Base-by-base conservation (phyloP, 441 rosid genomes). In the Croton laevigatus region DNA sequence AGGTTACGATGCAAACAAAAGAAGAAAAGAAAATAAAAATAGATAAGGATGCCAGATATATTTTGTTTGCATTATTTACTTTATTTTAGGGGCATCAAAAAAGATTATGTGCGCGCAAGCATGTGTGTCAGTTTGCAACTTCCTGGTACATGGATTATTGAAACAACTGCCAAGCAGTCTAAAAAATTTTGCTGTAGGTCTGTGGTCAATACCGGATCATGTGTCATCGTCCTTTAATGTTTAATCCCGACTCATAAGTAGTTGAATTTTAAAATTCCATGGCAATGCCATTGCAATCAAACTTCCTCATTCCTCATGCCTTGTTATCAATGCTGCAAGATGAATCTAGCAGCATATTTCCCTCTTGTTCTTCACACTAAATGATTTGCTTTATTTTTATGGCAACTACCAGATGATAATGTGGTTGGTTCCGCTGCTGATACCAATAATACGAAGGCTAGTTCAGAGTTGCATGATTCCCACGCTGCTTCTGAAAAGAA, bases 401-500 rank as follows among this genome's bases (percentile, higher is more conserved):
- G 57, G 58, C 22, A 17, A 67, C 74, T 75, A 16, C 44, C 76
- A 82, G 91, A 70, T 75, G 79, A 72, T 59, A 69, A 70, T 11
- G 75, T 51, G 42, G 71, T 45, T 20, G 49, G 59, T 52, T n/a
- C 57, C 12, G 10, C 75, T 70, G 68, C 74, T 54, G 64, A 61
- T 65, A 65, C 69, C 53, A 70, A 70, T 23, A 79, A 67, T 70
- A n/a, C 27, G 64, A 80, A 76, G 73, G 70, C 74, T 79, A 80
- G 79, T 73, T 66, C 73, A 53, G 82, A 84, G 72, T 70, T 77
- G 0, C 71, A 74, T 52, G 87, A 83, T 70, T 59, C 76, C 70
- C 81, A 65, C 62, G 22, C 77, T 46, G 59, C 79, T 63, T 59
- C 27, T 51, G 60, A 73, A 44, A 86, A 81, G 67, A 80, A 71